A percentile compares a stretch with the other conserved stretches of the same genome.
phyloP scores from a whole-genome alignment of 176 grass and related monocot species.

The Zea luxurians region DNA sequence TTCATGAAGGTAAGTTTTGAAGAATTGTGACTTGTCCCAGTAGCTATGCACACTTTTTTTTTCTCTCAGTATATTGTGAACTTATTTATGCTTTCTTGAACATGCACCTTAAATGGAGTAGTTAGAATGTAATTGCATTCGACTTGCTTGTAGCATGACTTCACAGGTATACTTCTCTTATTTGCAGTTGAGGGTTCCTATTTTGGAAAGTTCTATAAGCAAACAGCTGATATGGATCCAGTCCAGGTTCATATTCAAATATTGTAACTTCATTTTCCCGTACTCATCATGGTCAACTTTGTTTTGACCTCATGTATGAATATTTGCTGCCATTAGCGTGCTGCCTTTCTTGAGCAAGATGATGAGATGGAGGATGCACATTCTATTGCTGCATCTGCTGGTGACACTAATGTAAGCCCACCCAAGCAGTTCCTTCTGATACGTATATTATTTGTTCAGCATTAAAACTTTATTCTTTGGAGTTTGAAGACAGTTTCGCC shows the following conservation, averaged over 20 bases:
- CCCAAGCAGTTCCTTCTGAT: conserved; percentile 13
- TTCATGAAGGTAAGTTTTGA: conserved; percentile 17
- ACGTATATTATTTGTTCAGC: conserved; percentile 14
- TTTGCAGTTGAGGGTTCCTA: conserved; percentile 84
- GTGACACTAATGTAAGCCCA: conserved; percentile 76
- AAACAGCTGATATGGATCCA: conserved; percentile 83
- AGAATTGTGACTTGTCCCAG: neutral
- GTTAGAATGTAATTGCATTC: conserved; percentile 6
- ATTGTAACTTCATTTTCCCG: neutral
- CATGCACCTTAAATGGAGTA: neutral
- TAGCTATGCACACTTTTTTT: neutral
- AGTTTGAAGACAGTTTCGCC: neutral
- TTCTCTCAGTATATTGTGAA: neutral
- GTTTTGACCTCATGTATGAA: conserved; percentile 7
- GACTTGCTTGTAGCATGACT: neutral
- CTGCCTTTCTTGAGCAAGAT: conserved; percentile 82
- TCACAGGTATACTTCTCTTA: conserved; percentile 19
- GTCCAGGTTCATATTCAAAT: conserved; percentile 60
- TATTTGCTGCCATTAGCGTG: conserved; percentile 63
- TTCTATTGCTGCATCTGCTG: conserved; percentile 73
- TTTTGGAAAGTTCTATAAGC: conserved; percentile 88
- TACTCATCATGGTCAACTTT: conserved; percentile 19
- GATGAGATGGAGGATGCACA: conserved; percentile 98
- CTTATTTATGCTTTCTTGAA: conserved; percentile 9
- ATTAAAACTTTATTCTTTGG: neutral